Base-by-base conservation (phyloP, 805 yeast genomes). In the Starmerella scarabaei region DNA sequence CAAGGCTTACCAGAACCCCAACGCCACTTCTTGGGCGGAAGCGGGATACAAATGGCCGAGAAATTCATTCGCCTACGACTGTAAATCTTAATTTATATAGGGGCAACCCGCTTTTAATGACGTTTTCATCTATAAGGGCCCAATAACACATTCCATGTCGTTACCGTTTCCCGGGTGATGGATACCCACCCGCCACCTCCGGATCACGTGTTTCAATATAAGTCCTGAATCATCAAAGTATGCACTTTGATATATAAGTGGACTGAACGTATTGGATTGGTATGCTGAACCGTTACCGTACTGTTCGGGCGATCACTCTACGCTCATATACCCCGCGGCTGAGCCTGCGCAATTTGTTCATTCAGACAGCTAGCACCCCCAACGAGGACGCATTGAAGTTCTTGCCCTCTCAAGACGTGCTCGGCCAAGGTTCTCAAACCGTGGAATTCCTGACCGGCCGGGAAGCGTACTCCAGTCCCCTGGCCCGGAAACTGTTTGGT, bases 301-400 rank as follows among this genome's bases (percentile, higher is more conserved):
- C n/a, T n/a, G n/a, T n/a, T n/a, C n/a, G n/a, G n/a, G n/a, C n/a
- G n/a, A n/a, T n/a, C n/a, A n/a, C n/a, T n/a, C n/a, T n/a, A n/a
- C n/a, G n/a, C n/a, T n/a, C n/a, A n/a, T n/a, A n/a, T n/a, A n/a
- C n/a, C n/a, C n/a, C n/a, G n/a, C n/a, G n/a, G n/a, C n/a, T n/a
- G n/a, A n/a, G n/a, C n/a, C n/a, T 32, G 5, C 35, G 35, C 26
- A 32, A 32, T 32, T 21, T 60, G 45, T 59, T 56, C 42, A 84
- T 84, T 33, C 93, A 82, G 56, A 84, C 94, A 0, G 76, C 79
- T 26, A 73, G 77, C 23, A 84, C 94, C 0, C 94, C 94, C 2
- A 84, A 84, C 55, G 86, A 76, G 39, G 76, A 81, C 50, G 94
- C 94, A 0, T 60, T 84, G 41, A 84, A 84, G 65, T 84, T 84